A percentile compares a stretch with the other conserved stretches of the same genome.
Evolutionary conservation across 2,329 filamentous ascomycete genomes (phyloP).

Genomic region (Claviceps purpurea): DNA sequence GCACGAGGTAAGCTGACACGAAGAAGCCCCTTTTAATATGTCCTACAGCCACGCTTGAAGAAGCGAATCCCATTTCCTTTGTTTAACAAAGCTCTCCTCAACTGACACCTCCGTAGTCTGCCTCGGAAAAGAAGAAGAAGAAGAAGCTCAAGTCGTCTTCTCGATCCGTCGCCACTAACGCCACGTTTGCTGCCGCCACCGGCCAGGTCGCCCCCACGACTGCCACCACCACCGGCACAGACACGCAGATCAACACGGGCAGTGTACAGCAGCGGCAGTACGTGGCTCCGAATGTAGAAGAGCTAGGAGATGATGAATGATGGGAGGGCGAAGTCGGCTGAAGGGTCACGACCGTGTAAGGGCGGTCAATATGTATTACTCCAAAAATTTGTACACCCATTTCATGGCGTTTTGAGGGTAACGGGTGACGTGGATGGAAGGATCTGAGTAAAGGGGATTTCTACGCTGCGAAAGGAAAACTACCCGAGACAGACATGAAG

Average conservation of each 20-base stretch:
- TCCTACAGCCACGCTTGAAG: too few relatives aligned
- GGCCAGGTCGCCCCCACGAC: slow-evolving; percentile 38
- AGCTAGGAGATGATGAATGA: slow-evolving; percentile 38
- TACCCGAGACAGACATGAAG: too few relatives aligned
- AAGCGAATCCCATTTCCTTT: too few relatives aligned
- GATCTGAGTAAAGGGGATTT: too few relatives aligned
- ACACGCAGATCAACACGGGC: slow-evolving; percentile 37
- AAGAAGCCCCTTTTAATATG: neutral
- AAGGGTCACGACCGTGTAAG: too few relatives aligned
- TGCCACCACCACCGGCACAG: slow-evolving; percentile 43
- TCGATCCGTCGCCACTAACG: slow-evolving; percentile 20
- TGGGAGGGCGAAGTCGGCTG: neutral
- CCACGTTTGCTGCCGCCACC: slow-evolving; percentile 37
- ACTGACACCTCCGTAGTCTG: slow-evolving; percentile 5
- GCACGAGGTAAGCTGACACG: slow-evolving; percentile 67
- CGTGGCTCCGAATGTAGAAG: slow-evolving; percentile 37
- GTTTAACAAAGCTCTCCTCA: too few relatives aligned
- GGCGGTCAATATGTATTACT: too few relatives aligned
- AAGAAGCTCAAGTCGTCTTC: slow-evolving; percentile 34
- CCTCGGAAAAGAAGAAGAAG: slow-evolving; percentile 34
- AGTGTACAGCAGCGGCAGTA: slow-evolving; percentile 30
- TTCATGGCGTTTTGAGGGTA: too few relatives aligned
- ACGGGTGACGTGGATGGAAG: too few relatives aligned
- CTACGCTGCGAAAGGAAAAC: too few relatives aligned
- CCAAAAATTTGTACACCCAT: too few relatives aligned